phyloP scores from a whole-genome alignment of 345 rosid species.

The Hibiscus trionum region DNA sequence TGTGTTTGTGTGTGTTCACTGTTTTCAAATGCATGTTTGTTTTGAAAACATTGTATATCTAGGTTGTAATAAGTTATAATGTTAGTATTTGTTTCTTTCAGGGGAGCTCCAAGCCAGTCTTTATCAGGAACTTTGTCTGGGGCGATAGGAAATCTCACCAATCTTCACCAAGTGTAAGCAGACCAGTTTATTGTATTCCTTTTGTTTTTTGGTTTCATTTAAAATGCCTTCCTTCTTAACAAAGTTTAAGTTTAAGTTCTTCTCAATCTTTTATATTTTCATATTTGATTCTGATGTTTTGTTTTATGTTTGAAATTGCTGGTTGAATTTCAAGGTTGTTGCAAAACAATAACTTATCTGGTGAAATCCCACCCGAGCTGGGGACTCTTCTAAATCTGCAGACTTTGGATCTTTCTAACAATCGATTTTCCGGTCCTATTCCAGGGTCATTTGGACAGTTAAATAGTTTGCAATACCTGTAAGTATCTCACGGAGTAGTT shows the following conservation, averaged over 20 bases:
- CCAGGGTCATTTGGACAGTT: conserved; percentile 53
- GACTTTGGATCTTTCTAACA: conserved; percentile 81
- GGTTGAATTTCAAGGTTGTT: conserved; percentile 44
- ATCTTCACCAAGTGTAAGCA: conserved; percentile 82
- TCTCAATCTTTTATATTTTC: background rate
- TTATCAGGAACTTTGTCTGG: conserved; percentile 77
- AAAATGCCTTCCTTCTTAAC: no score
- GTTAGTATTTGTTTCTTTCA: conserved; percentile 15
- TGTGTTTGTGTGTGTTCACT: background rate
- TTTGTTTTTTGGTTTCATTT: background rate
- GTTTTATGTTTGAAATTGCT: conserved; percentile 13
- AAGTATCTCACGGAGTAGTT: conserved; percentile 21
- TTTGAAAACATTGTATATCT: background rate
- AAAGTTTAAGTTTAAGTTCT: no score
- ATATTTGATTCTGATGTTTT: background rate
- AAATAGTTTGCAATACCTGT: conserved; percentile 62
- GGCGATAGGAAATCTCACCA: conserved; percentile 72
- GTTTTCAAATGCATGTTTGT: background rate
- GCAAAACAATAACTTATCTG: conserved; percentile 92
- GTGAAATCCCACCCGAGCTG: conserved; percentile 62
- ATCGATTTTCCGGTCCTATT: conserved; percentile 55
- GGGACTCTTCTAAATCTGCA: conserved; percentile 61
- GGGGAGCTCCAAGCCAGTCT: conserved; percentile 93
- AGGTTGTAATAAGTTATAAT: background rate
- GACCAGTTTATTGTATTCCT: background rate